Evolutionary conservation across 257 asterid genomes (phyloP).

Genomic region (Petrea volubilis): DNA sequence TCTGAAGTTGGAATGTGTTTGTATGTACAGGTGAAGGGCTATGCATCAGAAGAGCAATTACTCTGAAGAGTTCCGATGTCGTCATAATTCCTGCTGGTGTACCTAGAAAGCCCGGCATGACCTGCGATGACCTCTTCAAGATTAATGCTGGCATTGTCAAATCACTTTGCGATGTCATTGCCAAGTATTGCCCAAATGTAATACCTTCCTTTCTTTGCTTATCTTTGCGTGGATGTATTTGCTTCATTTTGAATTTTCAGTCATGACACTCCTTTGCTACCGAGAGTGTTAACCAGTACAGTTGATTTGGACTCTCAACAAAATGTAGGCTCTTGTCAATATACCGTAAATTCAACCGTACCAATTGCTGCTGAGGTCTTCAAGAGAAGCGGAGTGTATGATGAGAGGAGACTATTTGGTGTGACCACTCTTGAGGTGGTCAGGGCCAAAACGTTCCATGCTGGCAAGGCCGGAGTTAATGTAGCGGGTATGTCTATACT

Average conservation of each 20-base stretch:
- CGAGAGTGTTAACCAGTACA: not conserved
- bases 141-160: conserved; percentile 92
- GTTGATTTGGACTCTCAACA: not conserved
- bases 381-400: conserved; percentile 78
- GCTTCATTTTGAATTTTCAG: not conserved
- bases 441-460: conserved; percentile 89
- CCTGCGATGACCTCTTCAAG: conserved; percentile 90
- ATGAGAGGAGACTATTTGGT: conserved; percentile 71
- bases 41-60: conserved; percentile 69
- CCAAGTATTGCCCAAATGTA: conserved; percentile 86
- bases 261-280: not conserved
- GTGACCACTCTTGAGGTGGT: conserved; percentile 97
- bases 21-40: conserved; percentile 58
- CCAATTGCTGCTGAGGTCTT: conserved; percentile 95
- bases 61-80: conserved; percentile 74
- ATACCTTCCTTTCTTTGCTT: not conserved
- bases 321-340: conserved; percentile 68
- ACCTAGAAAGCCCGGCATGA: conserved; percentile 96
- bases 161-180: conserved; percentile 74
- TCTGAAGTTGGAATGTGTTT: not conserved
- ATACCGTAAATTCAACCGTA: conserved; percentile 90
- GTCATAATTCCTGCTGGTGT: conserved; percentile 98
- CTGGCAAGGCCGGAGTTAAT: conserved; percentile 73
- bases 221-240: not conserved
- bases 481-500: conserved; percentile 55